Base-by-base conservation (phyloP, 805 yeast species). In the Metschnikowia santaceciliae region DNA sequence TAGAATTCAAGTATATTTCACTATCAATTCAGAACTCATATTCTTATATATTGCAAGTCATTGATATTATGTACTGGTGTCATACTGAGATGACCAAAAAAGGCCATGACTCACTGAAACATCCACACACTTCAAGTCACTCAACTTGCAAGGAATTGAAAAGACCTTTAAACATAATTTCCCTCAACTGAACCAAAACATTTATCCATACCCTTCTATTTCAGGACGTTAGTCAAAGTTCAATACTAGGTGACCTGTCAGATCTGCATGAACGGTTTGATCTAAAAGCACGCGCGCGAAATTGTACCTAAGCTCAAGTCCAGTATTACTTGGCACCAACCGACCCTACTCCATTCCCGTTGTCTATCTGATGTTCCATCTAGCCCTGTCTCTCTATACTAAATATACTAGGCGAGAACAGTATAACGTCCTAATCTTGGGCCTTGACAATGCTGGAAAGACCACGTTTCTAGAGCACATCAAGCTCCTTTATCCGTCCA, bases 371-470 rank as follows among this genome's bases (percentile, higher is more conserved):
- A 74, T 74, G 78, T 74, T 74, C 55, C 78, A 74, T 53, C 61
- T 74, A 43, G 78, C 75, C 13, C 68, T 75, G 46, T 72, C 77
- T 39, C 60, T 74, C 42, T 74, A 74, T 58, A 71, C 77, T 4
- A 76, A 72, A 55, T 74, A 73, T 59, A 72, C 76, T 50, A 68
- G 73, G 57, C 64, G 77, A 46, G 78, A 74, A 52, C 78, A 74
- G 61, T 74, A 74, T 58, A 74, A 73, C 51, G 61, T 74, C 42
- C 76, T 92, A 44, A 88, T 92, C 35, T 74, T 92, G 20, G 99
- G 99, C 17, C 78, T 92, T 30, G 97, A 92, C 67, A 91, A 92
- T 72, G 96, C 98, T 0, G 99, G 99, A 1, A 92, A 92, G 66
- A 94, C 98, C 13, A 67, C 72, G 10, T 70, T 69, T 50, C 55